Conservation (phyloP, 371 early-diverging fungal species). For the Mortierella sp. region DNA sequence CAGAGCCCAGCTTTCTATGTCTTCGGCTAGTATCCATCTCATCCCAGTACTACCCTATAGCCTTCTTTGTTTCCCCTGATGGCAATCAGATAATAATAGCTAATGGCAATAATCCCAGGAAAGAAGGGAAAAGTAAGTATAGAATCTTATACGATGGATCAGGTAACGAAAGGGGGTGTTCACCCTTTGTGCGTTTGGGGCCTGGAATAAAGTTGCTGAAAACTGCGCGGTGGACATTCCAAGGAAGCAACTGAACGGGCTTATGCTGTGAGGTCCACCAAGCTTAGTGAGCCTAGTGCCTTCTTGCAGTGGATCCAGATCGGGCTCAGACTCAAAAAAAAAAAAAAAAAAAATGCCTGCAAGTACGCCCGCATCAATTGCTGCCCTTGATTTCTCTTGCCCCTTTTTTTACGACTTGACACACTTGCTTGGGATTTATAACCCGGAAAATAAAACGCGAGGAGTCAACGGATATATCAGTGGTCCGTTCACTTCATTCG, state of each 20-base stretch:
- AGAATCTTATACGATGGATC: not conserved
- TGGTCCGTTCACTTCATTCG: too few species aligned
- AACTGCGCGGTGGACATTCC: not conserved
- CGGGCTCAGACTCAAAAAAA: too few species aligned
- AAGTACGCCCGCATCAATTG: too few species aligned
- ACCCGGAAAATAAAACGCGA: too few species aligned
- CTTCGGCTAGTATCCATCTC: not conserved
- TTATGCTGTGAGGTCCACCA: too few species aligned
- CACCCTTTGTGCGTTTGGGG: not conserved
- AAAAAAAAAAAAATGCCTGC: too few species aligned
- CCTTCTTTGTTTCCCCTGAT: not conserved
- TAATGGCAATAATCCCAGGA: not conserved
- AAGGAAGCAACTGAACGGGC: not conserved
- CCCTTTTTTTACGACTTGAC: too few species aligned
- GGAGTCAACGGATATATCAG: too few species aligned
- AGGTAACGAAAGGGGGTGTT: not conserved
- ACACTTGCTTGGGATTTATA: too few species aligned
- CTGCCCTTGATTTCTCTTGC: too few species aligned
- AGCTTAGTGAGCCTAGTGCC: too few species aligned
- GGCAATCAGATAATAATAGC: not conserved
- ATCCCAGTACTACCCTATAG: not conserved
- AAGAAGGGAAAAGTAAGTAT: not conserved
- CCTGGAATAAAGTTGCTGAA: not conserved
- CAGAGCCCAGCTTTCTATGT: not conserved
- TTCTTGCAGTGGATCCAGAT: too few species aligned